A percentile compares a stretch with the other conserved stretches of the same genome.
phyloP scores from a whole-genome alignment of 164 flowering plant genomes.

The Pachysandra terminalis region DNA sequence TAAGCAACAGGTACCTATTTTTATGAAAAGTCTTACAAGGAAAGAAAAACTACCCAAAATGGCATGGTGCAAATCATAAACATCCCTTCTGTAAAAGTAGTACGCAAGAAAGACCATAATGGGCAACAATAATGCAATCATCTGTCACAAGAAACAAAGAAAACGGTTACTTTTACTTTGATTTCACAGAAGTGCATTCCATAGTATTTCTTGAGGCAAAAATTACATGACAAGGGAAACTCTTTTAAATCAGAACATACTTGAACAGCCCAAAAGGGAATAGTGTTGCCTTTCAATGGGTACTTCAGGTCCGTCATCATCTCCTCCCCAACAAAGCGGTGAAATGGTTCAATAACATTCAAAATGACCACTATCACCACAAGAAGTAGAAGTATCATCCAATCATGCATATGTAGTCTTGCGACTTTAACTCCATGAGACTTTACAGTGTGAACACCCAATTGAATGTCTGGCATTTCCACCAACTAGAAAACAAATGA shows the following conservation, averaged over 20 bases:
- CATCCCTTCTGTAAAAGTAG: too few species aligned
- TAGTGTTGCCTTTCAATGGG: too few species aligned
- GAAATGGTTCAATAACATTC: too few species aligned
- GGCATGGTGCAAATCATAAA: too few species aligned
- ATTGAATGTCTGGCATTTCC: constrained; percentile 69
- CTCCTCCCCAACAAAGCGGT: too few species aligned
- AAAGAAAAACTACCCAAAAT: constrained; percentile 26
- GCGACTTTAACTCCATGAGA: constrained; percentile 76
- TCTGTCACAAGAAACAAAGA: constrained; percentile 11
- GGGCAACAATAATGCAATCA: constrained; percentile 20
- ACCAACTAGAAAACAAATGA: constrained; percentile 7
- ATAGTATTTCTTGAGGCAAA: neutral
- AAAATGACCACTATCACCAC: constrained; percentile 45
- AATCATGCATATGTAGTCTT: constrained; percentile 74
- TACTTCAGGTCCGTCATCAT: too few species aligned
- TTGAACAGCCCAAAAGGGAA: constrained; percentile 80
- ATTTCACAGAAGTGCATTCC: neutral
- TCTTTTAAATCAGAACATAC: constrained; percentile 28
- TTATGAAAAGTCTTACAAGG: neutral
- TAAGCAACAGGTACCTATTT: neutral
- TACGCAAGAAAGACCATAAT: constrained; percentile 20
- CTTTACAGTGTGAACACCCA: constrained; percentile 71
- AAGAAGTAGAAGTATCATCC: constrained; percentile 76
- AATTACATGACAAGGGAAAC: neutral
- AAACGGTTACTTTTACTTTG: neutral